A percentile compares a stretch with the other conserved stretches of the same genome.
Evolutionary conservation across 1,284 basidiomycete species (phyloP).

Genomic region (Rhodofomes roseus): DNA sequence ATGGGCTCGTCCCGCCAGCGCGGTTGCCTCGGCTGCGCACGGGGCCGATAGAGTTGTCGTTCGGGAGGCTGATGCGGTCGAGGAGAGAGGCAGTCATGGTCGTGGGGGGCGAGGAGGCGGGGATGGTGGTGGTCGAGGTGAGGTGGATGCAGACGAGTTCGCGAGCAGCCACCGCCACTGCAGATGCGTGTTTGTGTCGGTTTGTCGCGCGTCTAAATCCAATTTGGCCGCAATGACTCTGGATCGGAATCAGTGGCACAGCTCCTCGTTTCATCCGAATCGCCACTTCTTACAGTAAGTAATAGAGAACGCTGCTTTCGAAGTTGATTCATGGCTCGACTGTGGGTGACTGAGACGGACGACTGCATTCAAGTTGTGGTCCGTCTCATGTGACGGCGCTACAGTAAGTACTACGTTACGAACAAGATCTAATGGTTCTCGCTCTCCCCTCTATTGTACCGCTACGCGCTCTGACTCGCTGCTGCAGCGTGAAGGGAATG

Average conservation of each 20-base stretch:
- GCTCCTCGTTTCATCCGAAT: no score
- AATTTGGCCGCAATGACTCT: background rate
- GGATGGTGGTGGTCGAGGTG: constrained; percentile 1
- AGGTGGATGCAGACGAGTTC: background rate
- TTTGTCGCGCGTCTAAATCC: background rate
- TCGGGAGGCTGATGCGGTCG: constrained; percentile 57
- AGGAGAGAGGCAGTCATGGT: constrained; percentile 58
- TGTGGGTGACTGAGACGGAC: no score
- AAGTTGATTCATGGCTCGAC: no score
- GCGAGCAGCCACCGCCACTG: background rate
- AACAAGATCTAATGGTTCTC: no score
- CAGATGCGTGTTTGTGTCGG: background rate
- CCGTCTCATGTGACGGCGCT: no score
- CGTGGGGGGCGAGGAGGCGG: background rate
- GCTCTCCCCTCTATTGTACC: no score
- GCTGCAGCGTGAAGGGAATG: no score
- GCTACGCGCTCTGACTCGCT: no score
- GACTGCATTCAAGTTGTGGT: no score
- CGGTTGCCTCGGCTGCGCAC: constrained; percentile 54
- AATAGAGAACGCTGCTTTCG: no score
- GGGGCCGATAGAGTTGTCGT: constrained; percentile 42
- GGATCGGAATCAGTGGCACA: background rate
- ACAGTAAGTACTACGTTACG: no score
- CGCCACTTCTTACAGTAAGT: no score
- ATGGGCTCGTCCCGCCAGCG: constrained; percentile 47